Base-by-base conservation (phyloP, 2,329 filamentous ascomycete genomes). In the Fusarium metavorans region DNA sequence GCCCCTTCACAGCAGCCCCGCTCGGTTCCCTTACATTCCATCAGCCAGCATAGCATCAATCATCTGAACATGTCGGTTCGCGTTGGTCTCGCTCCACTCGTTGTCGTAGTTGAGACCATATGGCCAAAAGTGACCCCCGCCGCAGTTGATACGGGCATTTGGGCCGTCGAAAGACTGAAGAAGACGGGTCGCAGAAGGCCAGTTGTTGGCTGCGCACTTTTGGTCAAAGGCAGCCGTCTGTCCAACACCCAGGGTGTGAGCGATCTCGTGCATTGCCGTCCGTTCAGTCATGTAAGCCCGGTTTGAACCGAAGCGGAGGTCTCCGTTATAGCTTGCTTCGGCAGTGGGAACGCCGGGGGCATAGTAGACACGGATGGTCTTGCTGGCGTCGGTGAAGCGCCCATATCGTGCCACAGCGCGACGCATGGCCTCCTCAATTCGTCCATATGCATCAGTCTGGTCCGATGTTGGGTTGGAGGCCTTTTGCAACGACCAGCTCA, bases 241-340 rank as follows among this genome's bases (percentile, higher is more conserved):
- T 0, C 86, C 86, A n/a, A 87, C 80, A 5, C 86, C 86, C 6
- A 87, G 82, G 1, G 85, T 87, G 75, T 87, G 86, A 3, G 85
- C 72, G 50, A 86, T 86, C 79, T 87, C 86, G 73, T 87, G 86
- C 75, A 87, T 80, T 6, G 86, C 85, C 4, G 85, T 87, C 16
- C 86, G 85, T 77, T 87, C 84, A 57, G 77, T 87, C 86, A 87
- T 87, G 80, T 85, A 87, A 0, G 82, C 71, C 10, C 85, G 77
- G 80, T 86, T 81, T 14, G 81, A 79, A 6, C 85, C 85, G 77
- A 87, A 87, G 16, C 85, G 83, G n/a, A 87, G 79, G 76, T 85
- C 83, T 45, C 85, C 85, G 75, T 83, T 85, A 78, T 82, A 85
- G 81, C 78, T 85, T 10, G 82, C 86, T 71, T 87, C 86, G 27